Evolutionary conservation across 1,284 basidiomycete species (phyloP), one percentile per base, ranked within the genome.

Genomic region (Ganoderma meredithae): DNA sequence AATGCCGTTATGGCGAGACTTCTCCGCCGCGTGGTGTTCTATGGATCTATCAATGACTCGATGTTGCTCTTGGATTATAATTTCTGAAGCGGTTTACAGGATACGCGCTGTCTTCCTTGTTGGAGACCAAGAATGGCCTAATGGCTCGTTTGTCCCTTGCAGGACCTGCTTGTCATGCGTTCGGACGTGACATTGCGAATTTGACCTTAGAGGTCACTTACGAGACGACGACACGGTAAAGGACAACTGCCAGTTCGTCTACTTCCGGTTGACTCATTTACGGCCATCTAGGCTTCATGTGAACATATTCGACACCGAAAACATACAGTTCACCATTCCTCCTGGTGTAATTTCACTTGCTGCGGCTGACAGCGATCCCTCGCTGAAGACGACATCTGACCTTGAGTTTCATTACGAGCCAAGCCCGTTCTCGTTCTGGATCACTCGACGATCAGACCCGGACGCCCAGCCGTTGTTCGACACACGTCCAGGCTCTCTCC

Each of bases 361-460:
- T 19, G 27, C 6, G 82, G 7, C 84, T 91, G 36, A 82, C 91
- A 43, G 79, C 85, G 22, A 83, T 83, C 1, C 88, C 90, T 22
- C 41, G 77, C 2, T 82, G 79, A 71, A 79, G 75, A 59, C 71
- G 78, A 8, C 80, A 74, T 1, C 88, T 86, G 90, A 92, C 71
- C 81, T 92, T 12, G 77, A 86, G 2, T 95, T 95, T 82, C 89
- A 93, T 74, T 89, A 91, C 75, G 83, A 88, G 0, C 39, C 84
- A 1, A 82, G 83, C 0, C 90, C 91, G 0, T 95, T 95, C 76
- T 87, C 88, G 1, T 95, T 94, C 78, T 95, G 93, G 92, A 88
- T 94, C 70, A 90, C 88, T 3, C 86, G 92, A 60, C 84, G 88
- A 56, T 87, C 86, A 12, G 82, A 87, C 39, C 88, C 88, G 8